Conservation (phyloP, 345 rosid genomes). For the Barbarea vulgaris region DNA sequence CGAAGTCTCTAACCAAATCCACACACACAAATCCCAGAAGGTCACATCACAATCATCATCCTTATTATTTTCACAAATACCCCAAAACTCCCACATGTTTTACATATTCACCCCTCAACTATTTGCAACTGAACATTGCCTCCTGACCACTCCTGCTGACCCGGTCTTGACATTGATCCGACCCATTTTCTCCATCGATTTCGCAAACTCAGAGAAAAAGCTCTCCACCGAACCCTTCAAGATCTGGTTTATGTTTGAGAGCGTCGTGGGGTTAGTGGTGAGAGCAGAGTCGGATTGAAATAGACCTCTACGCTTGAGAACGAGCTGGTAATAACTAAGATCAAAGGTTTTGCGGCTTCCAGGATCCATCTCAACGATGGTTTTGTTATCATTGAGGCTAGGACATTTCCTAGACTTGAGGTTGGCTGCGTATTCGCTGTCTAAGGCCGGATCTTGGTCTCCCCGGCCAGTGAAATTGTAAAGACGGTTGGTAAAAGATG, state of each 20-base stretch:
- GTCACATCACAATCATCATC: constrained; percentile 23
- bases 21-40: constrained; percentile 28
- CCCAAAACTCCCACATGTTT: constrained; percentile 18
- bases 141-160: constrained; percentile 64
- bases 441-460: constrained; percentile 68
- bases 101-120: constrained; percentile 34
- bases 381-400: constrained; percentile 58
- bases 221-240: constrained; percentile 51
- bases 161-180: constrained; percentile 69
- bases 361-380: constrained; percentile 83
- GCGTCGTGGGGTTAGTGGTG: constrained; percentile 56
- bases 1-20: constrained; percentile 26
- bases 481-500: constrained; percentile 59
- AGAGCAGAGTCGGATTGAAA: constrained; percentile 79
- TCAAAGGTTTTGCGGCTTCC: constrained; percentile 81
- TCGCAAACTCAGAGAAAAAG: constrained; percentile 64
- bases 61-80: constrained; percentile 6
- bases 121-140: constrained; percentile 64
- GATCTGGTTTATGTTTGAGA: constrained; percentile 50
- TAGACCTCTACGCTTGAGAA: constrained; percentile 76
- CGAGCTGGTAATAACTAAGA: constrained; percentile 57
- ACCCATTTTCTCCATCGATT: constrained; percentile 84
- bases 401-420: constrained; percentile 76
- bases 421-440: constrained; percentile 69
- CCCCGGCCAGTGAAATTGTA: constrained; percentile 80